Base-by-base conservation (phyloP, 1,139 yeast genomes). In the Pneumocystis carinii region DNA sequence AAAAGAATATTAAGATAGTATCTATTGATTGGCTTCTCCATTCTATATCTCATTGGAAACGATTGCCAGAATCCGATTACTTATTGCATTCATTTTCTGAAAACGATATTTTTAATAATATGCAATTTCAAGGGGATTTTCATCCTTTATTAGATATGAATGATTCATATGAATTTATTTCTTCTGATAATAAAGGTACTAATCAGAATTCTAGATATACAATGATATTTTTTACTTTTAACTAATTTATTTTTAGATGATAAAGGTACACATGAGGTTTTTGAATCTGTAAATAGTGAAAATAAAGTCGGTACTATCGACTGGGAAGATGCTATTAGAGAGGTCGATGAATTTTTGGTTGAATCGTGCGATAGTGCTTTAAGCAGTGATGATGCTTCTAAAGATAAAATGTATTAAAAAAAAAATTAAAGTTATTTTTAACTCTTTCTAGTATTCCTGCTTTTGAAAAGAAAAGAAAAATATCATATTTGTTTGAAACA, bases 1-100 rank as follows among this genome's bases (percentile, higher is more conserved):
- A 69, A 48, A 71, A 73, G 4, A 68, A 70, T 37, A 86, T 85
- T 48, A 85, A 86, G 70, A 81, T 92, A 39, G 96, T 92, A n/a
- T 86, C 84, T 70, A 90, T 95, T 1, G 94, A 87, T 71, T 92
- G 98, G 98, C 75, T 92, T 3, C 90, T 90, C 75, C 85, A 87
- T 32, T 87, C 96, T 72, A 78, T 92, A 67, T 84, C 90, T 17
- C 75, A 79, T 24, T 92, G 98, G 97, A 76, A 77, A 62, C 81
- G 80, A 63, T 84, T 84, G 0, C 83, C 85, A 38, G 95, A 87
- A 69, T 76, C 73, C 2, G 82, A 81, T 8, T 90, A 79, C 71
- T 73, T 79, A 62, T 75, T 90, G n/a, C 74, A 58, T 66, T 68
- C 60, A 61, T 57, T 42, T 62, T 58, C 37, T n/a, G 61, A 59